Base-by-base conservation (phyloP, 1,139 yeast genomes). In the Lodderomyces margitis region DNA sequence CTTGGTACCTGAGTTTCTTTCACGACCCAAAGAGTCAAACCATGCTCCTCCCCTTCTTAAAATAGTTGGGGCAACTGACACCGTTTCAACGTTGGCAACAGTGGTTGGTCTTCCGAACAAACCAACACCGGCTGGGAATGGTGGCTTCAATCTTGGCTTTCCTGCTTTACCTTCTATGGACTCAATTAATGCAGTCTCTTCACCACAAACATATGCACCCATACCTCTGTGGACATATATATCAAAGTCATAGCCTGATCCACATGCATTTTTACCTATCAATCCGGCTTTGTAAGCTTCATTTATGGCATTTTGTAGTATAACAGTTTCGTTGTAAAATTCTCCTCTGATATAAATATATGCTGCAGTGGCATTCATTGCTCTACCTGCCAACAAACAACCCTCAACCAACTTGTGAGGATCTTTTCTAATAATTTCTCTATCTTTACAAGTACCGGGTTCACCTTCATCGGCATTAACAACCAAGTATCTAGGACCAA, bases 391-490 rank as follows among this genome's bases (percentile, higher is more conserved):
- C 46, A 87, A 74, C 45, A 87, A 69, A 68, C 95, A 87, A 17
- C 95, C 95, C 65, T 87, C 95, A 42, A 87, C 84, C 49, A 87
- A 80, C 70, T 87, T 87, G 62, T 87, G 95, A 38, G 95, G 95
- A 59, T 87, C 95, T 64, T 87, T 87, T 64, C 95, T 78, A 57
- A 87, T 83, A 57, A 87, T 87, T 64, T 87, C 95, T 60, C 95
- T 76, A 64, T 87, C 95, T 68, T 87, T 87, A 68, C 95, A 87
- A 41, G 95, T 87, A 50, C 95, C 95, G 15, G 95, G 95, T 64
- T 87, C 95, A 56, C 95, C 95, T 66, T 87, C 95, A 71, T 87
- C 95, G 45, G 95, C 95, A 64, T 87, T 87, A 56, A 87, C 88
- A 40, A 87, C 94, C 50, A 87, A 74, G 61, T 87, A 87, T 61